Evolutionary conservation across 2,329 filamentous ascomycete genomes (phyloP), one percentile per base, ranked within the genome.

Genomic region (Colletotrichum gigasporum): DNA sequence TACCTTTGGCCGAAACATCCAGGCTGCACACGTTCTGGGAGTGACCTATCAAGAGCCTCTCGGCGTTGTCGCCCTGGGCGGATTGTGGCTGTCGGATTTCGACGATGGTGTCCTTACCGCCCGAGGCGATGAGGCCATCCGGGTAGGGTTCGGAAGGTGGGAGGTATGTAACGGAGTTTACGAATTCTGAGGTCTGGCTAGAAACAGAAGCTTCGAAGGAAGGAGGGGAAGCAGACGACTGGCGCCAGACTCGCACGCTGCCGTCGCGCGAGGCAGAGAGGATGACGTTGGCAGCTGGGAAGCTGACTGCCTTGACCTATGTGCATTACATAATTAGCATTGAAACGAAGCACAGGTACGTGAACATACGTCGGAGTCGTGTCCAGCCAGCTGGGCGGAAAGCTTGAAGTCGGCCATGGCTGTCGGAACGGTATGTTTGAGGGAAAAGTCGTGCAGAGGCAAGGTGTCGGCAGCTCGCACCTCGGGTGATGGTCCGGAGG

Each of bases 261-360:
- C 91, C 91, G 81, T 99, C 96, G 79, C 96, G 87, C 47, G 96
- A 98, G 34, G 93, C 93, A 18, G 96, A 97, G 69, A 97, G 81
- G 65, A 97, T 82, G 45, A 87, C 83, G 68, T 91, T 87, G 65
- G 91, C 81, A 52, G 86, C 85, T 20, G 94, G 92, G 73, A 95
- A 97, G 73, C 85, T 85, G 71, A 97, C 91, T 68, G 89, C 91
- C 71, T 95, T 93, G 71, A 99, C 95, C 95, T 98, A n/a, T n/a
- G 70, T 22, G 65, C 34, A 63, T 41, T 7, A 28, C 48, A 55
- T 45, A 35, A 22, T 58, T 18, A 51, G 64, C 35, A 30, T 16
- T 24, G 47, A 35, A 53, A 30, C 56, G 12, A 32, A 34, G 16
- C 16, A 28, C 59, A 39, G 48, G 44, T 16, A 53, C 50, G 8